phyloP scores from a whole-genome alignment of 495 filamentous ascomycete genomes.

The Daldinia bambusicola region DNA sequence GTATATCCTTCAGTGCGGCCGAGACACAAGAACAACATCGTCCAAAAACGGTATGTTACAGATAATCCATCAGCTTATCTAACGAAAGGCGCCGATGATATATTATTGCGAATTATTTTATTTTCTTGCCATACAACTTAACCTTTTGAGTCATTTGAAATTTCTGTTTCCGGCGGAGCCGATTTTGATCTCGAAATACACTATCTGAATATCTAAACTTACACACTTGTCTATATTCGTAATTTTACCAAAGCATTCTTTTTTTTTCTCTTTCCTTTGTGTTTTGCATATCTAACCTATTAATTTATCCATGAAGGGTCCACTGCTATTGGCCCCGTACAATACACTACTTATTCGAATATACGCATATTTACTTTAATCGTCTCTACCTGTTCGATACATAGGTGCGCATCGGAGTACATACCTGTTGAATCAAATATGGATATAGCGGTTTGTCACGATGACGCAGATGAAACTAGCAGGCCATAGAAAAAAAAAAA shows the following conservation, averaged over 20 bases:
- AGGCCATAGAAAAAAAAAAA: not conserved
- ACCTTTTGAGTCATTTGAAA: slow-evolving; percentile 9
- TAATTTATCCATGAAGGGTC: slow-evolving; percentile 1
- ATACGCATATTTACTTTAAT: not conserved
- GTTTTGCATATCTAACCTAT: not conserved
- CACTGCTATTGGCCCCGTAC: not conserved
- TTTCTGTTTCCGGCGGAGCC: slow-evolving; percentile 4
- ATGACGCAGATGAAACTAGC: slow-evolving; percentile 33
- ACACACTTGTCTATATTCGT: too few species aligned
- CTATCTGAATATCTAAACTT: not conserved
- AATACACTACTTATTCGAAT: too few species aligned
- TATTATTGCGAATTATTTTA: slow-evolving; percentile 6
- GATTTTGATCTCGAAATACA: not conserved
- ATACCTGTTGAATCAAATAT: not conserved
- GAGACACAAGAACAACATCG: slow-evolving; percentile 26
- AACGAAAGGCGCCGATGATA: slow-evolving; percentile 6
- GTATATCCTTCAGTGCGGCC: slow-evolving; percentile 28
- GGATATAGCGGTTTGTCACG: slow-evolving; percentile 13
- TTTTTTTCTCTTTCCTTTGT: not conserved
- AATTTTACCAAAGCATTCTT: not conserved
- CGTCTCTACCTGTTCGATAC: not conserved
- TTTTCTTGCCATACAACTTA: not conserved
- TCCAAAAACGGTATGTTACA: not conserved
- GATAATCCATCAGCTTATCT: slow-evolving; percentile 8
- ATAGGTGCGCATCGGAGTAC: not conserved